Conservation (phyloP, 2,329 filamentous ascomycete species). For the Cladorrhinum sp. region DNA sequence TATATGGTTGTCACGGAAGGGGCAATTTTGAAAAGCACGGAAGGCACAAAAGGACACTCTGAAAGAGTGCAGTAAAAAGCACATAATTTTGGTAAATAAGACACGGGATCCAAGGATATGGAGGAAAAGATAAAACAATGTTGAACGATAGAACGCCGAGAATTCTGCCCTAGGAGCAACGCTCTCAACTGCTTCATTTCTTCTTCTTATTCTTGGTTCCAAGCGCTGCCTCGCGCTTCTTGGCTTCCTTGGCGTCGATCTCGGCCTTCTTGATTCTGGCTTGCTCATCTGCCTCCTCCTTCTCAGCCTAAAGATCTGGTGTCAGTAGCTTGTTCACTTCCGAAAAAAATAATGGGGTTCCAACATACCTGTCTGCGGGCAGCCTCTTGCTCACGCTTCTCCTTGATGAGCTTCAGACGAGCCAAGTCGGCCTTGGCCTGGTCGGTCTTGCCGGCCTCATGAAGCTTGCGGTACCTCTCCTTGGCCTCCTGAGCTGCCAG, state of each 20-base stretch:
- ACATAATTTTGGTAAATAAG: background rate
- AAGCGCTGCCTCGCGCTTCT: slow-evolving; percentile 52
- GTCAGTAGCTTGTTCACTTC: slow-evolving; percentile 26
- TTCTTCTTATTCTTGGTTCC: slow-evolving; percentile 47
- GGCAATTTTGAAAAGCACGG: background rate
- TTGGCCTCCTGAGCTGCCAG: slow-evolving; percentile 83
- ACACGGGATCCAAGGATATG: background rate
- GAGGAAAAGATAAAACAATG: background rate
- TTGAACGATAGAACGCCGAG: background rate
- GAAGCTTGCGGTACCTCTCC: slow-evolving; percentile 86
- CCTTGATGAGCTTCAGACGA: slow-evolving; percentile 73
- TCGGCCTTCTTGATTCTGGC: slow-evolving; percentile 49
- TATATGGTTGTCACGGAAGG: background rate
- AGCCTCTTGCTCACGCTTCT: slow-evolving; percentile 81
- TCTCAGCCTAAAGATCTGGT: slow-evolving; percentile 47
- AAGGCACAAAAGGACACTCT: background rate
- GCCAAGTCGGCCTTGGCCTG: slow-evolving; percentile 89
- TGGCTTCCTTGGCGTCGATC: slow-evolving; percentile 54
- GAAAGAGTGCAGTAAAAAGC: background rate
- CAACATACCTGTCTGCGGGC: slow-evolving; percentile 73
- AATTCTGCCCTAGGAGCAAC: background rate
- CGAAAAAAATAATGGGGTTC: slow-evolving; percentile 4
- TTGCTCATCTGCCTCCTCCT: slow-evolving; percentile 53
- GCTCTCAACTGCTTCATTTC: slow-evolving; percentile 20
- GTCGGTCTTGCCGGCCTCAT: slow-evolving; percentile 94